phyloP scores from a whole-genome alignment of 176 grass and related monocot species.

The Eleusine indica region DNA sequence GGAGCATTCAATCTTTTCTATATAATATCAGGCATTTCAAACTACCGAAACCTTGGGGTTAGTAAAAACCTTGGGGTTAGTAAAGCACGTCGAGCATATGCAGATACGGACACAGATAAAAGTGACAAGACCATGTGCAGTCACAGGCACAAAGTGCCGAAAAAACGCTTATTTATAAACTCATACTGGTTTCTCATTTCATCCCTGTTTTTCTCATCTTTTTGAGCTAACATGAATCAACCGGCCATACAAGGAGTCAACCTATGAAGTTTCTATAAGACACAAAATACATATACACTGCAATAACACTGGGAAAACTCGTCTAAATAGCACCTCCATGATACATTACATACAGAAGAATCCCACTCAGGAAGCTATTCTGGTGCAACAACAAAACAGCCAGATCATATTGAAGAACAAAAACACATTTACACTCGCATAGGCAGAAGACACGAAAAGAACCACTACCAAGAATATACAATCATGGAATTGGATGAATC shows the following conservation, averaged over 20 bases:
- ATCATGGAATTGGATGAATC: constrained; percentile 29
- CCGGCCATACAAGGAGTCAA: constrained; percentile 23
- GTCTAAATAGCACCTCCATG: constrained; percentile 24
- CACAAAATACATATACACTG: constrained; percentile 36
- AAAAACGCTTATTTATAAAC: constrained; percentile 11
- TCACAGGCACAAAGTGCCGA: too few relatives aligned
- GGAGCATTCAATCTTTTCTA: background rate
- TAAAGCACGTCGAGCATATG: background rate
- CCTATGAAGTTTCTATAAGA: background rate
- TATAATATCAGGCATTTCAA: background rate
- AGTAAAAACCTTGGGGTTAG: too few relatives aligned
- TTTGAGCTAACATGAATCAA: constrained; percentile 21
- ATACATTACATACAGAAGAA: constrained; percentile 38
- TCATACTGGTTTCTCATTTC: constrained; percentile 1
- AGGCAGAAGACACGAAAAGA: constrained; percentile 11
- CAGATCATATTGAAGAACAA: constrained; percentile 27
- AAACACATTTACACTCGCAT: constrained; percentile 40
- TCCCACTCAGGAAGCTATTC: constrained; percentile 30
- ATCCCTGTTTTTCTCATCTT: background rate
- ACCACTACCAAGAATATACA: constrained; percentile 56
- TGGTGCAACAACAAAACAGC: constrained; percentile 13
- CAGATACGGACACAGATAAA: background rate
- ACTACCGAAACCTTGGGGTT: too few relatives aligned
- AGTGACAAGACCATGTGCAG: background rate
- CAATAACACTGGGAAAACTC: background rate